These are phyloP conservation scores for Boechera stricta DNA, from an alignment of 345 rosid species.

Conservation along the genomic window DNA sequence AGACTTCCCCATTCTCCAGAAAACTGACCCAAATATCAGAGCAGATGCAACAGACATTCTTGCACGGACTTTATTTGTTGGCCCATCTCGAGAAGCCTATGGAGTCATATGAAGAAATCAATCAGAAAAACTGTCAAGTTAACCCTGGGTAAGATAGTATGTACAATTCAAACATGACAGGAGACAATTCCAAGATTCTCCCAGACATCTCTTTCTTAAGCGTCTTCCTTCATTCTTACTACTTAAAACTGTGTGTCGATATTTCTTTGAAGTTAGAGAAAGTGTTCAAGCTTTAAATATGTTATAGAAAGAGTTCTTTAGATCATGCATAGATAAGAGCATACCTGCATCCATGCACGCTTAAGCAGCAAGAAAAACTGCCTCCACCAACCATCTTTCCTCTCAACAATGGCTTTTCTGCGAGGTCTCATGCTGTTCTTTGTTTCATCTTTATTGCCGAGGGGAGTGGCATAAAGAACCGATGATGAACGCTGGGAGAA, in stretches of 20 bases:
- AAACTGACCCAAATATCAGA: conserved; percentile 96
- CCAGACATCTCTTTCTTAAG: background rate
- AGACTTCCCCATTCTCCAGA: conserved; percentile 96
- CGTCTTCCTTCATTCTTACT: background rate
- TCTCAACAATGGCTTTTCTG: conserved; percentile 51
- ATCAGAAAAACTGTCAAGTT: conserved; percentile 22
- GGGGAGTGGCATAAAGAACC: conserved; percentile 71
- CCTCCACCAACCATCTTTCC: conserved; percentile 82
- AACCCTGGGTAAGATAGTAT: background rate
- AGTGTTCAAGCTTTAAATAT: conserved; percentile 1
- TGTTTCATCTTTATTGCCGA: conserved; percentile 48
- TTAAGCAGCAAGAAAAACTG: conserved; percentile 83
- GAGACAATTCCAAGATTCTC: background rate
- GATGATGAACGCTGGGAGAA: conserved; percentile 64
- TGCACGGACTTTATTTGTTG: conserved; percentile 95
- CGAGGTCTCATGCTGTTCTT: conserved; percentile 46
- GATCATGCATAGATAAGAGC: conserved; percentile 17
- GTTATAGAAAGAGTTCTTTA: conserved; percentile 17
- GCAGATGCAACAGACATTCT: conserved; percentile 98
- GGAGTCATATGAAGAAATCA: conserved; percentile 34
- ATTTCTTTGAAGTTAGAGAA: conserved; percentile 18
- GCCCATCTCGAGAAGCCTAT: conserved; percentile 97
- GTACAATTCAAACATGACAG: background rate
- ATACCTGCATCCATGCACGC: conserved; percentile 98
- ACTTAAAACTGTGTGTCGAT: background rate